Conservation (phyloP, 1,284 basidiomycete genomes). For the Filobasidium uniguttulatum region DNA sequence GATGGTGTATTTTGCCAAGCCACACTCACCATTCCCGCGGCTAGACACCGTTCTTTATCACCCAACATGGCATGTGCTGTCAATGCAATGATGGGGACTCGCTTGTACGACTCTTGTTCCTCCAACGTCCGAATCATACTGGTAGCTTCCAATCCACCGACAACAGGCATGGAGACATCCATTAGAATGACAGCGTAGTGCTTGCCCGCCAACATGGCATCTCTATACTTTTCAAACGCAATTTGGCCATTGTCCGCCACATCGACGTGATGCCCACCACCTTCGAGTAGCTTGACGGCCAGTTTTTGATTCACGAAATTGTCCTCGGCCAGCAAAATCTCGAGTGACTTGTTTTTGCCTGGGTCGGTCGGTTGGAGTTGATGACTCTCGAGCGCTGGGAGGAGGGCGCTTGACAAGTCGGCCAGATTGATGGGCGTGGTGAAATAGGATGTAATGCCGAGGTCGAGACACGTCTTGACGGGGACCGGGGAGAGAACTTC, state of each 20-base stretch:
- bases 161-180: slow-evolving; percentile 90
- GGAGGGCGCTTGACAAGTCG: slow-evolving; percentile 80
- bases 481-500: slow-evolving; percentile 34
- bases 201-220: slow-evolving; percentile 29
- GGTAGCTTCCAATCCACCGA: slow-evolving; percentile 44
- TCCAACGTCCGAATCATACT: slow-evolving; percentile 52
- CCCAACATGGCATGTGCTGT: slow-evolving; percentile 75
- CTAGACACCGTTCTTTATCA: slow-evolving; percentile 80
- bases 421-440: slow-evolving; percentile 80
- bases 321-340: slow-evolving; percentile 61
- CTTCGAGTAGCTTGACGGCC: slow-evolving; percentile 92
- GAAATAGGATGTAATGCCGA: slow-evolving; percentile 37
- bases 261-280: slow-evolving; percentile 89
- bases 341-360: slow-evolving; percentile 49
- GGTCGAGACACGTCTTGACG: slow-evolving; percentile 37
- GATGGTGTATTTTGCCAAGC: not conserved
- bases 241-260: slow-evolving; percentile 91
- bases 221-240: slow-evolving; percentile 35
- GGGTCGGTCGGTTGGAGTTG: slow-evolving; percentile 62
- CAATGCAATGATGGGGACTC: slow-evolving; percentile 87
- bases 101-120: slow-evolving; percentile 52
- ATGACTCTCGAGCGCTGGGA: slow-evolving; percentile 90
- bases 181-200: slow-evolving; percentile 77
- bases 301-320: slow-evolving; percentile 89
- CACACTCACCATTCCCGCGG: slow-evolving; percentile 59